These are phyloP conservation scores for Collybia sordida DNA, from an alignment of 768 basidiomycete species.

Conservation along the genomic window DNA sequence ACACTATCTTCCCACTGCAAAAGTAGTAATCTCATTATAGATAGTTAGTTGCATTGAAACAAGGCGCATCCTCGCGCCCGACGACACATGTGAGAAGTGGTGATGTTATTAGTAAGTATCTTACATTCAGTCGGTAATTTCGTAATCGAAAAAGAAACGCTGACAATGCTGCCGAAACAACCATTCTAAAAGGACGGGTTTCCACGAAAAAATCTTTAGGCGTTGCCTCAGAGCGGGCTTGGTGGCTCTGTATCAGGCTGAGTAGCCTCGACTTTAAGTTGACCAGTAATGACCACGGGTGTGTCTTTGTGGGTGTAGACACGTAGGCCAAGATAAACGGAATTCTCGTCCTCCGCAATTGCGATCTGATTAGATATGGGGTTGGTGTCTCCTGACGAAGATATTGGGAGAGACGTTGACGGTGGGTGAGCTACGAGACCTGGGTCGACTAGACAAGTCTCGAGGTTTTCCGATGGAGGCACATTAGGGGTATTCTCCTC, in stretches of 20 bases:
- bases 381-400: not conserved
- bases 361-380: constrained; percentile 6
- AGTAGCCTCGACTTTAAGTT: constrained; percentile 7
- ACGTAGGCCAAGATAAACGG: constrained; percentile 37
- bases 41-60: no score
- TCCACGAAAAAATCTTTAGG: no score
- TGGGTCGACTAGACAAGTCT: constrained; percentile 13
- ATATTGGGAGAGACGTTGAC: constrained; percentile 3
- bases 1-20: no score
- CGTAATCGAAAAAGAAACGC: no score
- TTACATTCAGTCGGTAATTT: no score
- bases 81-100: no score
- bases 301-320: constrained; percentile 48
- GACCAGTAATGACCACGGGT: constrained; percentile 30
- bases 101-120: no score
- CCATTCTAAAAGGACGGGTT: no score
- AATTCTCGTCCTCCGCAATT: constrained; percentile 31
- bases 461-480: constrained; percentile 4
- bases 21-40: no score
- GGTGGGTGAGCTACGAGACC: constrained; percentile 9
- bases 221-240: not conserved
- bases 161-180: no score
- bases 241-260: constrained; percentile 1
- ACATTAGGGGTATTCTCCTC: not conserved
- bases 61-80: no score